These are phyloP conservation scores for Nephelium lappaceum DNA, from an alignment of 345 rosid genomes.

Conservation along the genomic window DNA sequence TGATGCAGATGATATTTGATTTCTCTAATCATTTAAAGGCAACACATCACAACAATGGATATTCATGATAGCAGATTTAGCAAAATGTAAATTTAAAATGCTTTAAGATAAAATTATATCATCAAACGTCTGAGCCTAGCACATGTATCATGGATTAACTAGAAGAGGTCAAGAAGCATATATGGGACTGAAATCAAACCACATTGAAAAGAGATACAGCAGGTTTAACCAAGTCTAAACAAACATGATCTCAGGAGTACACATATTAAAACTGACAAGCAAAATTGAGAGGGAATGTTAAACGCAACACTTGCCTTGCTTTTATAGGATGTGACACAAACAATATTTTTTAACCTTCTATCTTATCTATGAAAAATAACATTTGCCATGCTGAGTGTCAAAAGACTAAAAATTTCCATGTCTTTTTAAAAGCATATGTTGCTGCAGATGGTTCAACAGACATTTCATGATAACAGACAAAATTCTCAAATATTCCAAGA, in stretches of 20 bases:
- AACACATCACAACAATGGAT: not conserved
- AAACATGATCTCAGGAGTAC: not conserved
- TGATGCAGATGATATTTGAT: not conserved
- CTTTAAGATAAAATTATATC: not conserved
- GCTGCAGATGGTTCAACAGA: not conserved
- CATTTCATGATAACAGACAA: not conserved
- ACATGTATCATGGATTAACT: not conserved
- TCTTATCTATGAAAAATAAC: not conserved
- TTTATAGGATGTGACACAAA: not conserved
- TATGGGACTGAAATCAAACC: not conserved
- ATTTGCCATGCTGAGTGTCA: not conserved
- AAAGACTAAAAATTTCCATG: not conserved
- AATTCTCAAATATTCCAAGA: conserved; percentile 7
- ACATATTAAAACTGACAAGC: not conserved
- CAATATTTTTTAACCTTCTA: not conserved
- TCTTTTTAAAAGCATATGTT: not conserved
- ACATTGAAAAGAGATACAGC: not conserved
- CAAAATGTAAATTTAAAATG: not conserved
- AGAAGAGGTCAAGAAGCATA: not conserved
- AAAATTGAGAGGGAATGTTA: not conserved
- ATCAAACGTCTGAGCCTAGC: not conserved
- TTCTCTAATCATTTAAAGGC: not conserved
- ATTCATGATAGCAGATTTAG: not conserved
- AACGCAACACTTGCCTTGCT: not conserved
- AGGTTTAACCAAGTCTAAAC: not conserved